Base-by-base conservation (phyloP, 148 eudicot genomes). In the Heliamphora exappendiculata region DNA sequence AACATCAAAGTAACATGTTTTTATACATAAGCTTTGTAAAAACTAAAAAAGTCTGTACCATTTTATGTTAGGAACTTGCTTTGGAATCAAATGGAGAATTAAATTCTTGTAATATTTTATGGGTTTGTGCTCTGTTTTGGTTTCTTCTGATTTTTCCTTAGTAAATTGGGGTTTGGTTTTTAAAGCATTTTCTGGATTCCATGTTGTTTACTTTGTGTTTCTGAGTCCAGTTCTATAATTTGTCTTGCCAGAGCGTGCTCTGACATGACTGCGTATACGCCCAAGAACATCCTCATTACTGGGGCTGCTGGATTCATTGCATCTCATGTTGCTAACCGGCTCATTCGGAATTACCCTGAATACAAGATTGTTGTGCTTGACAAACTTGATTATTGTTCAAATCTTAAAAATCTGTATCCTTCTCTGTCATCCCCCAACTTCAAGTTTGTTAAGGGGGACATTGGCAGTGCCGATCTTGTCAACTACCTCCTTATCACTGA, bases 241-340 rank as follows among this genome's bases (percentile, higher is more conserved):
- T 73, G 36, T 57, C 33, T 63, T 78, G 65, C 31, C 57, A 78
- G 81, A 60, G 70, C 44, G 42, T 64, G 68, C 28, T 75, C 33
- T 33, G 57, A 51, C 14, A 88, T 88, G 91, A 51, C 87, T 41
- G 26, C 74, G 2, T 84, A 83, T 78, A 76, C 82, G 11, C 91
- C 91, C 8, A 88, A 88, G 82, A 88, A 88, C 79, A 88, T 88
- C 67, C 87, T 88, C 17, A 85, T 88, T 42, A 88, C 91, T 26
- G 91, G 91, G n/a, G 91, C 91, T 62, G 91, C 91, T 37, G 88
- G 91, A 59, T 88, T 88, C 70, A 88, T 88, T 70, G 91, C 91
- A 39, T 88, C 88, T 70, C 91, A 88, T 85, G 88, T 88, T 41
- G 91, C 88, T 64, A 88, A 88, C 66, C 79, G 91, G 73, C 87